Conservation (phyloP, 305 asterid species). For the Solanum aculeatissimum region DNA sequence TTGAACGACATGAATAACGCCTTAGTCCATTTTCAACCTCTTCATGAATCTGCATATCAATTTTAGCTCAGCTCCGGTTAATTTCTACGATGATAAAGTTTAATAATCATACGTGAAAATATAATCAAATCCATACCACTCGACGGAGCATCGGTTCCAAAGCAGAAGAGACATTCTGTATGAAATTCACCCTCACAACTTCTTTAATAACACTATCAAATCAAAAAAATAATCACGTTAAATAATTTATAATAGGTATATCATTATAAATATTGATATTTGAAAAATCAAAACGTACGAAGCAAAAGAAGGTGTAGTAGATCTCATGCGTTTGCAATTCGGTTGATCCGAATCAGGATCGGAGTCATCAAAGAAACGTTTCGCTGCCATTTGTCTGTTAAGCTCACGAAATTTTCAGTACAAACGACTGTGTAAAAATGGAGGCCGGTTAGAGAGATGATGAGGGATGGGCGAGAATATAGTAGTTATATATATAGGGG, state of each 20-base stretch:
- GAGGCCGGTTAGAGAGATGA: not conserved
- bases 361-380: slow-evolving; percentile 26
- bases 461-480: not conserved
- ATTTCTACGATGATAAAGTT: not conserved
- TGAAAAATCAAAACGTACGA: slow-evolving; percentile 22
- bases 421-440: not conserved
- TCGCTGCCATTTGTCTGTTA: slow-evolving; percentile 38
- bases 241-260: not conserved
- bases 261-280: not conserved
- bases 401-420: not conserved
- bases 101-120: not conserved
- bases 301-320: slow-evolving; percentile 30
- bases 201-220: slow-evolving; percentile 35
- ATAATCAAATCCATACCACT: slow-evolving; percentile 28
- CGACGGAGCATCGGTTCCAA: slow-evolving; percentile 69
- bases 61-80: no score
- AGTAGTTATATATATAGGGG: not conserved
- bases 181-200: slow-evolving; percentile 41
- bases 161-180: slow-evolving; percentile 41
- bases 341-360: slow-evolving; percentile 24
- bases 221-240: not conserved
- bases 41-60: slow-evolving; percentile 37
- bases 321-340: slow-evolving; percentile 29
- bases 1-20: slow-evolving; percentile 14
- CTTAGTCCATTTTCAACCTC: slow-evolving; percentile 46